Evolutionary conservation across 441 rosid genomes (phyloP).

Genomic region (Arabidopsis lyrata): DNA sequence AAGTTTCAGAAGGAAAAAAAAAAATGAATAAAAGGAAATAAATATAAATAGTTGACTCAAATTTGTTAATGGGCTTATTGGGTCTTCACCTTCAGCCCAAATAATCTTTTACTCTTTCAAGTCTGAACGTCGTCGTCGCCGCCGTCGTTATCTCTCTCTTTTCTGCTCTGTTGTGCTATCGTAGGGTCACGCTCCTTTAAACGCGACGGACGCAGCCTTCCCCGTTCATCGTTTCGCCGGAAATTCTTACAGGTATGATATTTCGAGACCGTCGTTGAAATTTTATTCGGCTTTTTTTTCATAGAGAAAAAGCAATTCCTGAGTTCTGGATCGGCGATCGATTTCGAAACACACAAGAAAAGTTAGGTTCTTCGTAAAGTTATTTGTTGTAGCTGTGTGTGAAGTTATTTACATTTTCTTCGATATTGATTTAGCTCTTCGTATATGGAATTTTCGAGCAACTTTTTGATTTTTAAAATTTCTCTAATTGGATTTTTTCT

Average conservation of each 20-base stretch:
- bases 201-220: neutral
- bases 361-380: neutral
- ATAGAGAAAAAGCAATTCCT: neutral
- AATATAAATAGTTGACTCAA: neutral
- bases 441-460: neutral
- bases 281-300: neutral
- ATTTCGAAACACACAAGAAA: neutral
- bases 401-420: neutral
- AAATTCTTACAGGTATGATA: slow-evolving; percentile 2
- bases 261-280: neutral
- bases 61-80: slow-evolving; percentile 28
- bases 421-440: neutral
- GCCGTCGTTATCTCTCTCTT: neutral
- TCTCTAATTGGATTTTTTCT: neutral
- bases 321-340: slow-evolving; percentile 11
- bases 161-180: neutral
- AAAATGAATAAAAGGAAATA: too few relatives aligned
- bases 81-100: slow-evolving; percentile 10
- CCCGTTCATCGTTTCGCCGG: slow-evolving; percentile 26
- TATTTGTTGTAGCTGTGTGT: neutral
- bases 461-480: neutral
- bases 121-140: slow-evolving; percentile 7
- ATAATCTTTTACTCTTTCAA: neutral
- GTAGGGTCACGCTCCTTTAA: slow-evolving; percentile 2
- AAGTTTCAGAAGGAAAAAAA: too few relatives aligned